Evolutionary conservation across 768 basidiomycete species (phyloP), one percentile per base, ranked within the genome.

Genomic region (Agrocybe praecox): DNA sequence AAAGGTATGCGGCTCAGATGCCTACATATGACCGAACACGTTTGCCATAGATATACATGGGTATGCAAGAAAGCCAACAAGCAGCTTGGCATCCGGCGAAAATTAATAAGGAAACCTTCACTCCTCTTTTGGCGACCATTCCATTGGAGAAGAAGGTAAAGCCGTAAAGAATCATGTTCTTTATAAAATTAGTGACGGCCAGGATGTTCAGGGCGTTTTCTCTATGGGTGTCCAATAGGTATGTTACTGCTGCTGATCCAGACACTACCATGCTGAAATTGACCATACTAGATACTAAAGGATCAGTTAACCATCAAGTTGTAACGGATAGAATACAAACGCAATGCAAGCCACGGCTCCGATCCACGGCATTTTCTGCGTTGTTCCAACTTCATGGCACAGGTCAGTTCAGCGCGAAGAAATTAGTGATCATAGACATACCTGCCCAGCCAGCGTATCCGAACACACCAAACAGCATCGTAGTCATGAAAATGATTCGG

Each of bases 361-460:
- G 53, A 77, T 78, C 77, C 77, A 78, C 1, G 76, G 76, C 74
- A 78, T 77, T 19, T 69, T 68, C 55, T 75, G 72, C 7, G 69
- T 70, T 11, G 72, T 77, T 9, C 62, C 77, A 61, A 69, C 76
- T 73, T n/a, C n/a, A n/a, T n/a, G n/a, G n/a, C n/a, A n/a, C n/a
- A n/a, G n/a, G n/a, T n/a, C n/a, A n/a, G n/a, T n/a, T n/a, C n/a
- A n/a, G n/a, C n/a, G n/a, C n/a, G n/a, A n/a, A n/a, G n/a, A n/a
- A n/a, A n/a, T n/a, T 74, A 49, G 10, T 36, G 23, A 44, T 19
- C 19, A 14, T 26, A 46, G 0, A 17, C 62, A 53, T 52, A 72
- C 70, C 73, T 56, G 74, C 77, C 78, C 78, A 79, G 45, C 77
- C 76, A 19, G 72, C 70, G 61, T 77, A 80, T n/a, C 77, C 79